Conservation (phyloP, 2,329 filamentous ascomycete genomes). For the Trichocomaceae sp. region DNA sequence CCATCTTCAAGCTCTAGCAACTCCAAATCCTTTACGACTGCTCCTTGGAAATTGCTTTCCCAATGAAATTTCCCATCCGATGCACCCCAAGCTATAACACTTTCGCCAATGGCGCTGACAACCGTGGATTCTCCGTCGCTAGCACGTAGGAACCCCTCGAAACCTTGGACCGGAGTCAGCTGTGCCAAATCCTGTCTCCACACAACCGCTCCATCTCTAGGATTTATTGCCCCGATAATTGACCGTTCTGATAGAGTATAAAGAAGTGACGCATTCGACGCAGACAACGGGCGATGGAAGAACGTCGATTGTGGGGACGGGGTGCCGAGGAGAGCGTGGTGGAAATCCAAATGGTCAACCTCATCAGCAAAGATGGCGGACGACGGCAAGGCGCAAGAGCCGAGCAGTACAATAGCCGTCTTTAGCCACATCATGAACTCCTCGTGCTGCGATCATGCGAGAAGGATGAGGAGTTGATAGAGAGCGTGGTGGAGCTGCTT, state of each 20-base stretch:
- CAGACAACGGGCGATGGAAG: slow-evolving; percentile 79
- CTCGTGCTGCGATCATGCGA: slow-evolving; percentile 28
- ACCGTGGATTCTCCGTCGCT: slow-evolving; percentile 73
- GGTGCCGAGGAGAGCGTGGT: slow-evolving; percentile 78
- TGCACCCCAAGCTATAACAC: slow-evolving; percentile 76
- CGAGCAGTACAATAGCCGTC: slow-evolving; percentile 33
- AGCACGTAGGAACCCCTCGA: slow-evolving; percentile 53
- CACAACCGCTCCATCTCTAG: slow-evolving; percentile 71
- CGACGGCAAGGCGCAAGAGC: slow-evolving; percentile 45
- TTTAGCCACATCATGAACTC: slow-evolving; percentile 35
- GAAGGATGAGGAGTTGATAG: slow-evolving; percentile 2
- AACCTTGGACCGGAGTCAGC: slow-evolving; percentile 24
- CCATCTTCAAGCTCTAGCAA: slow-evolving; percentile 64
- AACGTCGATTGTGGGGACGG: slow-evolving; percentile 80
- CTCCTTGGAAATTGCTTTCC: slow-evolving; percentile 55
- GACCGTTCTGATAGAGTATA: slow-evolving; percentile 84
- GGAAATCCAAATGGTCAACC: slow-evolving; percentile 86
- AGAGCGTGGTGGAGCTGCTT: not conserved
- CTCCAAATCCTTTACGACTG: slow-evolving; percentile 51
- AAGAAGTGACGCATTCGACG: slow-evolving; percentile 79
- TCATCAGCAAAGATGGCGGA: slow-evolving; percentile 80
- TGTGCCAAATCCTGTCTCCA: slow-evolving; percentile 75
- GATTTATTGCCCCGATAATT: slow-evolving; percentile 81
- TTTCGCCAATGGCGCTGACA: slow-evolving; percentile 62
- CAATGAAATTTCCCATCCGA: slow-evolving; percentile 72